A percentile compares a stretch with the other conserved stretches of the same genome.
phyloP scores from a whole-genome alignment of 257 asterid species.

The Solanum dulcamara region DNA sequence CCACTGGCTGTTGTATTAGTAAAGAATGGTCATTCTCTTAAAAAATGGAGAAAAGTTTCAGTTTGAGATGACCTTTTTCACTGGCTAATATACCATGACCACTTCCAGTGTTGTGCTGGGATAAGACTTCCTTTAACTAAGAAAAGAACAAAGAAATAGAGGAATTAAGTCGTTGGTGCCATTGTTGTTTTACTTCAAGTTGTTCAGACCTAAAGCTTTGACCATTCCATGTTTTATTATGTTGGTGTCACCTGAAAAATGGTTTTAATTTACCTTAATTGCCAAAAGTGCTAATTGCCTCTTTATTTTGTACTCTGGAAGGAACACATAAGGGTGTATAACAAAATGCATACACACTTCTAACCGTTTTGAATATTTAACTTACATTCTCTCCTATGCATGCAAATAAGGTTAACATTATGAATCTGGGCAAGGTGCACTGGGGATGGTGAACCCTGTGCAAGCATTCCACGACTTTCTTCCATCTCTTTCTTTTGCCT shows the following conservation, averaged over 20 bases:
- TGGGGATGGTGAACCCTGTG: not conserved
- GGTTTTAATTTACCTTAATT: not conserved
- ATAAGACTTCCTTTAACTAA: not conserved
- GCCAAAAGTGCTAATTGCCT: not conserved
- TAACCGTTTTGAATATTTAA: not conserved
- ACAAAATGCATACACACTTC: not conserved
- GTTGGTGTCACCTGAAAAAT: not conserved
- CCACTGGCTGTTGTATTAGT: too few species aligned
- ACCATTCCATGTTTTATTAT: not conserved
- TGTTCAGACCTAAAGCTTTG: not conserved
- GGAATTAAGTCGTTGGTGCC: not conserved
- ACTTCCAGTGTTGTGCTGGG: not conserved
- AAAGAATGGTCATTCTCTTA: not conserved
- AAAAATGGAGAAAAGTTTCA: not conserved
- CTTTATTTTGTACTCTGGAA: not conserved
- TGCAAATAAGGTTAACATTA: not conserved
- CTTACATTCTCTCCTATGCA: not conserved
- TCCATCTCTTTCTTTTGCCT: not conserved
- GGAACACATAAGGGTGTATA: not conserved
- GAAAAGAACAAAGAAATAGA: not conserved
- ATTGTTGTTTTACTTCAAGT: not conserved
- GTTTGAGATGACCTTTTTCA: not conserved
- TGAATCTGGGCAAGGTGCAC: not conserved
- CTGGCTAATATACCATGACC: not conserved
- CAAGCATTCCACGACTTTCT: not conserved